Evolutionary conservation across 306 rosid genomes (phyloP).

Genomic region (Quercus engelmannii): DNA sequence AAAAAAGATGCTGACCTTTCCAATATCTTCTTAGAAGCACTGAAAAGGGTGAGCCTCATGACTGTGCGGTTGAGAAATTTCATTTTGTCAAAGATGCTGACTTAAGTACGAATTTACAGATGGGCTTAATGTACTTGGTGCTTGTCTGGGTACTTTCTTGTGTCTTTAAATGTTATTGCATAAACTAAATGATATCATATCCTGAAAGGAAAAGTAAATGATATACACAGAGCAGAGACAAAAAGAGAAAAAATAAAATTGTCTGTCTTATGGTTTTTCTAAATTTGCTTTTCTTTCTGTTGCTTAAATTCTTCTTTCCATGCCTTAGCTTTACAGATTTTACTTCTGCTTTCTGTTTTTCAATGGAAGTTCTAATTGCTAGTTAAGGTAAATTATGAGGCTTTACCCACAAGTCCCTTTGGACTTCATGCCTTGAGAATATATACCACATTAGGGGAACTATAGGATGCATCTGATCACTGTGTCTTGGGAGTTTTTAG

Average conservation of each 20-base stretch:
- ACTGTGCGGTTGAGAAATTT: background rate
- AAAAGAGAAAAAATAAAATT: background rate
- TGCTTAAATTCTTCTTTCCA: background rate
- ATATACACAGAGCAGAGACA: background rate
- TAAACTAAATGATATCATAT: background rate
- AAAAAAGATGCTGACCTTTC: conserved; percentile 60
- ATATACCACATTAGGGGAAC: background rate
- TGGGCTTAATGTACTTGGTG: conserved; percentile 7
- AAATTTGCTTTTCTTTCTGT: background rate
- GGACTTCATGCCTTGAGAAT: background rate
- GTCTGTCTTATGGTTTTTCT: background rate
- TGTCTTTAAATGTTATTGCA: background rate
- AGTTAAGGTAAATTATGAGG: too few relatives aligned
- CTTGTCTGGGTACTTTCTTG: background rate
- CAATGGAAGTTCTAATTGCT: background rate
- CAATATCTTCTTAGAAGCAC: conserved; percentile 66
- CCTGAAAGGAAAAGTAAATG: background rate
- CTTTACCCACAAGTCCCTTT: background rate
- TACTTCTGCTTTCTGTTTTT: background rate
- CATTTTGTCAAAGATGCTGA: background rate
- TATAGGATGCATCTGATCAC: background rate
- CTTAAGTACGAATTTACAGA: background rate
- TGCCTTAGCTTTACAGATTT: background rate
- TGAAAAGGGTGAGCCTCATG: conserved; percentile 61
- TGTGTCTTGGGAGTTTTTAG: background rate